Conservation (phyloP, 805 yeast species). For the Yamadazyma takamatsuzukensis region DNA sequence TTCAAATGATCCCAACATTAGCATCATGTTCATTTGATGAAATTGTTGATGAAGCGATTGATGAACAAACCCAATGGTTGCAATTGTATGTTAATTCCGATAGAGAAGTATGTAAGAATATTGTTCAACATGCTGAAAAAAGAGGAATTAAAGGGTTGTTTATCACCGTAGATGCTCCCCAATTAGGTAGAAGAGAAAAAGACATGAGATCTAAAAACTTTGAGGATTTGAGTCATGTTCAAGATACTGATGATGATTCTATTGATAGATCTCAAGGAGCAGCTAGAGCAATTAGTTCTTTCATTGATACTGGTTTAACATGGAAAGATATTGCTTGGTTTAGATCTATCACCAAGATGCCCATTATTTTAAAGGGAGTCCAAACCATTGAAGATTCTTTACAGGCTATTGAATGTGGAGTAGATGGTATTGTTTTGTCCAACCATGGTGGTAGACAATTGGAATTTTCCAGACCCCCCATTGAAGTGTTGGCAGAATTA, state of each 20-base stretch:
- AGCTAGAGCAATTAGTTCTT: constrained; percentile 79
- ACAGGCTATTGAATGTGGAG: constrained; percentile 53
- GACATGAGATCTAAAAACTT: constrained; percentile 67
- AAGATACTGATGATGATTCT: constrained; percentile 44
- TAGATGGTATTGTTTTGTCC: constrained; percentile 62
- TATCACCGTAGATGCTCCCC: constrained; percentile 91
- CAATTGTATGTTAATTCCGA: constrained; percentile 83
- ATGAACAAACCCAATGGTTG: constrained; percentile 79
- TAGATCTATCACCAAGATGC: constrained; percentile 34
- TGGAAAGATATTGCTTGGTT: constrained; percentile 43
- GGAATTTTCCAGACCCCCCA: constrained; percentile 58
- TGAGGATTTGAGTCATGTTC: constrained; percentile 43
- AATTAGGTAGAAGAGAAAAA: constrained; percentile 86
- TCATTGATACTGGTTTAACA: constrained; percentile 49
- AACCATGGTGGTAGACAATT: constrained; percentile 76
- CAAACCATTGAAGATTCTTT: constrained; percentile 65
- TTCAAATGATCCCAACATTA: constrained; percentile 91
- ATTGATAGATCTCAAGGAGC: constrained; percentile 79
- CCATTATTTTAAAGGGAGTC: constrained; percentile 55
- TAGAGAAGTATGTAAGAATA: constrained; percentile 54
- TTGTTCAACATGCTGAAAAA: constrained; percentile 68
- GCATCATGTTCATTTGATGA: constrained; percentile 89
- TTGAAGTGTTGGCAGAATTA: constrained; percentile 58
- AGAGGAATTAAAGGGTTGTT: constrained; percentile 79
- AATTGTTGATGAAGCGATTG: constrained; percentile 64